Conservation (phyloP, 495 filamentous ascomycete genomes). For the Evansstolkia leycettana region DNA sequence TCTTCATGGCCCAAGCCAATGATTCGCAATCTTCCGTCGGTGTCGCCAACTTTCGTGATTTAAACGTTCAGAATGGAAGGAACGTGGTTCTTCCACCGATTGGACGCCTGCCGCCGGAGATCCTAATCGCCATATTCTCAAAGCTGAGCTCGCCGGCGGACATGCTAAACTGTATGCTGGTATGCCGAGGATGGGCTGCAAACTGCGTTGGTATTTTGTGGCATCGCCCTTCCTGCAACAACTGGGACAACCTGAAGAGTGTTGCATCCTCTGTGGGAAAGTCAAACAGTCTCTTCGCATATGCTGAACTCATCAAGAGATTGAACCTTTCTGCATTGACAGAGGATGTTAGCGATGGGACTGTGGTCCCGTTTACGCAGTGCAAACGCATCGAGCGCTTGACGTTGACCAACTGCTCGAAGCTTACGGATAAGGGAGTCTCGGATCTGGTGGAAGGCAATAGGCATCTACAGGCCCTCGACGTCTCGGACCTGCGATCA, state of each 20-base stretch:
- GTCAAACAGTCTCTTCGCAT: constrained; percentile 63
- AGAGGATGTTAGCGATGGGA: constrained; percentile 74
- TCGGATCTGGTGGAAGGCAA: constrained; percentile 70
- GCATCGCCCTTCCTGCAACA: constrained; percentile 85
- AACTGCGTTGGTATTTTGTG: constrained; percentile 90
- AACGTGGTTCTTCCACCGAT: constrained; percentile 55
- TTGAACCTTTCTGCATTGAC: constrained; percentile 77
- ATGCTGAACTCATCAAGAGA: constrained; percentile 76
- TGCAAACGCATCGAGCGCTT: constrained; percentile 91
- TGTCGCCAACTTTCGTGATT: constrained; percentile 61
- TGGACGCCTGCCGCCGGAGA: constrained; percentile 77
- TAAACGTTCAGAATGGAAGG: constrained; percentile 43
- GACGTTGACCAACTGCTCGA: constrained; percentile 82
- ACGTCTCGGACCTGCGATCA: constrained; percentile 68
- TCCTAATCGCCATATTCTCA: constrained; percentile 84
- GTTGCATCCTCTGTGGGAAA: constrained; percentile 67
- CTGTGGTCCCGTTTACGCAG: constrained; percentile 62
- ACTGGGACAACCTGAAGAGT: constrained; percentile 62
- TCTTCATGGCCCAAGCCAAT: constrained; percentile 71
- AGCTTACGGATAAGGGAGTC: constrained; percentile 73
- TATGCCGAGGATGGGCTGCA: constrained; percentile 82
- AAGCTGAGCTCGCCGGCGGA: constrained; percentile 66
- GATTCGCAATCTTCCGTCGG: constrained; percentile 87
- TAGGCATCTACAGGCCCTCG: constrained; percentile 72
- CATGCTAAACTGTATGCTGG: constrained; percentile 78